Evolutionary conservation across 2,329 filamentous ascomycete genomes (phyloP).

Genomic region (Aspergillus niger): DNA sequence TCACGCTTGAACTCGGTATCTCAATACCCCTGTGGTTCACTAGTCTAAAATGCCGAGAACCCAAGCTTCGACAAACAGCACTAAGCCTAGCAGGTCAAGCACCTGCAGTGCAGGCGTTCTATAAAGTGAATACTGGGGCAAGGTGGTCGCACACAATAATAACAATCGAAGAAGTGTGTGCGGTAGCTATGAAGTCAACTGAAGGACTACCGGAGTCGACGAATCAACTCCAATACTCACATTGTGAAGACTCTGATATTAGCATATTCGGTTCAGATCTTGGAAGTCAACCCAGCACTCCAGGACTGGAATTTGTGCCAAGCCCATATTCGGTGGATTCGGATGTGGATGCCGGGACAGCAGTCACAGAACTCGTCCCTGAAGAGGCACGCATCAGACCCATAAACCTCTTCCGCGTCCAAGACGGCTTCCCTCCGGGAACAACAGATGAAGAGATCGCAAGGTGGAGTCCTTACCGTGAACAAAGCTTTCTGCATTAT

Average conservation of each 20-base stretch:
- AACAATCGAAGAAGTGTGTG: slow-evolving; percentile 32
- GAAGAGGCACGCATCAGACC: slow-evolving; percentile 30
- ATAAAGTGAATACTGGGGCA: slow-evolving; percentile 14
- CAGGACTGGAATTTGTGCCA: background rate
- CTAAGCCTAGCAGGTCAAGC: slow-evolving; percentile 28
- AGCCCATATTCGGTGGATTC: background rate
- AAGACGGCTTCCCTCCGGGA: slow-evolving; percentile 11
- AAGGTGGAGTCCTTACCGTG: slow-evolving; percentile 20
- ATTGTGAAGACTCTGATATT: background rate
- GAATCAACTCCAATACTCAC: background rate
- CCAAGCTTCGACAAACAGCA: slow-evolving; percentile 30
- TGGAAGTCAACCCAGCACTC: background rate
- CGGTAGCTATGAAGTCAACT: slow-evolving; percentile 7
- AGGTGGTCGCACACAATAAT: slow-evolving; percentile 29
- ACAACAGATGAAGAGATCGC: slow-evolving; percentile 21
- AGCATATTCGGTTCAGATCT: too few species aligned
- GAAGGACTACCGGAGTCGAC: background rate
- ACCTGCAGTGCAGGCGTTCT: slow-evolving; percentile 33
- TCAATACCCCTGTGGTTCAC: slow-evolving; percentile 36
- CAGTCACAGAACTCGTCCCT: slow-evolving; percentile 8
- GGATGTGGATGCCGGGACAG: background rate
- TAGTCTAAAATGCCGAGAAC: slow-evolving; percentile 36
- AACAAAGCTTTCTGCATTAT: slow-evolving; percentile 27
- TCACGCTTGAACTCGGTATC: slow-evolving; percentile 35
- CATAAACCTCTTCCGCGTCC: slow-evolving; percentile 24